Percentiles rank a stretch among this genome's conserved stretches.
phyloP scores from a whole-genome alignment of 371 early-diverging fungal species.

The Rhizopus arrhizus region DNA sequence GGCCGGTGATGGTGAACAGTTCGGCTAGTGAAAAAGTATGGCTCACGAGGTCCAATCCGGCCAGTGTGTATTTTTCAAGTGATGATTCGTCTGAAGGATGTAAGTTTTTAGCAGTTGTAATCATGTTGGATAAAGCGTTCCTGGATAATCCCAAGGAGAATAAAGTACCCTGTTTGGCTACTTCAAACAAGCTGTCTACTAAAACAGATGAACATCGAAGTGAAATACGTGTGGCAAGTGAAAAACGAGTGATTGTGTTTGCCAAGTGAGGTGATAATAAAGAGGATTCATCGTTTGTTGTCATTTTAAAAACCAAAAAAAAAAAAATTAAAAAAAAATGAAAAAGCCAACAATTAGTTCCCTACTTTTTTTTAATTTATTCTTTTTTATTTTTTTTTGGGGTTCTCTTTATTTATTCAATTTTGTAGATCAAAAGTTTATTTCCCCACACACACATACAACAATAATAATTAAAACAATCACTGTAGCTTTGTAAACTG shows the following conservation, averaged over 20 bases:
- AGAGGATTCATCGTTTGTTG: constrained; percentile 18
- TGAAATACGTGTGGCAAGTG: constrained; percentile 38
- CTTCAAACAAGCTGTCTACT: constrained; percentile 50
- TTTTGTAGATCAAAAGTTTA: no score
- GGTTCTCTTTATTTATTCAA: background rate
- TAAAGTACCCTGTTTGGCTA: constrained; percentile 58
- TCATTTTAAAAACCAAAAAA: background rate
- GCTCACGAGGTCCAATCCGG: constrained; percentile 66
- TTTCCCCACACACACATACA: no score
- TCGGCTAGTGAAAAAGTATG: constrained; percentile 75
- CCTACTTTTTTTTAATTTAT: background rate
- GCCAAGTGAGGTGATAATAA: constrained; percentile 38
- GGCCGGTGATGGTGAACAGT: constrained; percentile 70
- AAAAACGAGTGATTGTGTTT: constrained; percentile 29
- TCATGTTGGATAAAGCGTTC: constrained; percentile 51
- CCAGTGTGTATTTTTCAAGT: constrained; percentile 60
- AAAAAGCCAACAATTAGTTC: background rate
- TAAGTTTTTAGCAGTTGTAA: constrained; percentile 53
- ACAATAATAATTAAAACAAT: no score
- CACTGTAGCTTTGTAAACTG: no score
- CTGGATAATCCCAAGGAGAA: constrained; percentile 56
- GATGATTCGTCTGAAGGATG: constrained; percentile 45
- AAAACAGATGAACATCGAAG: constrained; percentile 34
- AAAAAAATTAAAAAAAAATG: background rate
- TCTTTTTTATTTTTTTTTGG: background rate